These are phyloP conservation scores for Yarrowia galli DNA, from an alignment of 1,139 yeast species.

Conservation along the genomic window DNA sequence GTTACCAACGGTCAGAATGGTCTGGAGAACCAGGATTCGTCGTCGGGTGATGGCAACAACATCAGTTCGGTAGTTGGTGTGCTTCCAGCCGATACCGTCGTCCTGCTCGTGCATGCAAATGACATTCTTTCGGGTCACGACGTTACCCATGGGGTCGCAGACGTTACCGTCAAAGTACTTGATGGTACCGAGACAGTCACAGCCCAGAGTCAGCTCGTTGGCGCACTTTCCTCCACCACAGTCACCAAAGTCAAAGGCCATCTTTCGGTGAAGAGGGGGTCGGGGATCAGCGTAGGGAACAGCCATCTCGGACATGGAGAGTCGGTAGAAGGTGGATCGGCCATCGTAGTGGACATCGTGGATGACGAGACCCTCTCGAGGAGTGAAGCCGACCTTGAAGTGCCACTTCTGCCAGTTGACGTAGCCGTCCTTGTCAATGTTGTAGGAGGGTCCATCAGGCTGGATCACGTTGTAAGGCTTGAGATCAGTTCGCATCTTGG, in stretches of 20 bases:
- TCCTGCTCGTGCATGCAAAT: constrained; percentile 93
- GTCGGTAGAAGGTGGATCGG: constrained; percentile 78
- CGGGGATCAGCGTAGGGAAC: constrained; percentile 93
- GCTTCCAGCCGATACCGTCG: constrained; percentile 80
- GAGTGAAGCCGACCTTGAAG: constrained; percentile 75
- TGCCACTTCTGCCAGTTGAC: constrained; percentile 92
- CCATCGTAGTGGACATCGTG: constrained; percentile 83
- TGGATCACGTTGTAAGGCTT: constrained; percentile 79
- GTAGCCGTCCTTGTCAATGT: constrained; percentile 66
- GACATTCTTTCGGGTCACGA: constrained; percentile 70
- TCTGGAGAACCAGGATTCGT: constrained; percentile 84
- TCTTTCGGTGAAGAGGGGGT: constrained; percentile 89
- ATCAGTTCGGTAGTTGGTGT: constrained; percentile 80
- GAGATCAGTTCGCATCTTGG: constrained; percentile 56
- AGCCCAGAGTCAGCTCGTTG: constrained; percentile 76
- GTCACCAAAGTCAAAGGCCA: constrained; percentile 92
- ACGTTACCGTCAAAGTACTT: constrained; percentile 76
- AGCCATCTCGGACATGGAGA: constrained; percentile 86
- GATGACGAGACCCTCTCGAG: constrained; percentile 84
- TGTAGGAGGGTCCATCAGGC: constrained; percentile 87
- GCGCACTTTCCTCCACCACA: constrained; percentile 87
- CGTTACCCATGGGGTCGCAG: constrained; percentile 69
- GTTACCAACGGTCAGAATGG: constrained; percentile 89
- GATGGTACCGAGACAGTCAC: constrained; percentile 90
- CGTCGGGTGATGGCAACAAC: constrained; percentile 81